Base-by-base conservation (phyloP, 768 basidiomycete genomes). In the Termitomyces sp. region DNA sequence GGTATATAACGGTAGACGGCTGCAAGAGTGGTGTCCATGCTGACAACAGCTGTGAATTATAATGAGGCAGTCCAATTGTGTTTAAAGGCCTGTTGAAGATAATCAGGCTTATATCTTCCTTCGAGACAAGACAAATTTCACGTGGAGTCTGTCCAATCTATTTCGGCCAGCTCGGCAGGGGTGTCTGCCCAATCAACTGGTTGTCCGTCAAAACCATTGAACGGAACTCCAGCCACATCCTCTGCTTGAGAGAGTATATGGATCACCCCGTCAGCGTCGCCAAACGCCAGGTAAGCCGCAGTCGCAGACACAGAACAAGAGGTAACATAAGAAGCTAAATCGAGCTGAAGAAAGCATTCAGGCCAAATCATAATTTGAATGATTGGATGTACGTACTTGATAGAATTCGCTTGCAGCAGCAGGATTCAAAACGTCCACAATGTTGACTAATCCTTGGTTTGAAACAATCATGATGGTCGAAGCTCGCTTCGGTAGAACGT, bases 251-350 rank as follows among this genome's bases (percentile, higher is more conserved):
- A 84, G 67, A 94, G 75, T 18, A 98, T 75, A 73, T 96, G 93
- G 3, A 98, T 81, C 5, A 79, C 76, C 18, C 95, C 95, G 46
- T 91, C 87, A 0, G 88, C 86, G 66, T 97, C 95, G 0, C 94
- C 95, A 64, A 95, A 94, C 0, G 93, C 95, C 68, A 98, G 79
- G 67, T 93, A 97, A n/a, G 89, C 85, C 38, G 91, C 93, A 4
- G 89, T 89, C 2, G 91, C 86, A 2, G 94, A 93, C 32, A 97
- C 75, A 2, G 95, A 87, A 58, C 86, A 79, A 35, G 92, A 87
- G 5, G 85, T 92, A 55, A 98, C 71, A 70, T 86, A 94, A 0
- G 91, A 87, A 0, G 85, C 67, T n/a, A 85, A 67, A 63, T 91
- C 87, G 50, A 91, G 76, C 89, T 91, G 57, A 38, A 35, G 47